Conservation (phyloP, 371 early-diverging fungal genomes). For the Racocetra persica region DNA sequence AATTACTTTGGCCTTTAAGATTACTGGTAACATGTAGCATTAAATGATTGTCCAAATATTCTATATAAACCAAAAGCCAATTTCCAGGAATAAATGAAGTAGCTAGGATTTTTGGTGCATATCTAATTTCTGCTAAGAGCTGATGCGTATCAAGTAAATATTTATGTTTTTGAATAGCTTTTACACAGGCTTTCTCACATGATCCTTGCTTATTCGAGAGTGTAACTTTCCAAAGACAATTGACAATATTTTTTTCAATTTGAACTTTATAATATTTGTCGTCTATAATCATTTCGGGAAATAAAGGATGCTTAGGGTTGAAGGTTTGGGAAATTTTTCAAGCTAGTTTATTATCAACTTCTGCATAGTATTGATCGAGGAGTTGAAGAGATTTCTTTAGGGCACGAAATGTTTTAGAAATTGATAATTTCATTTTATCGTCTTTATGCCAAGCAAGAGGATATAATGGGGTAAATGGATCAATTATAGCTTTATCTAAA, state of each 20-base stretch:
- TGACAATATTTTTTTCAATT: neutral
- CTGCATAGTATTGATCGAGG: neutral
- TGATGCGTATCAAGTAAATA: neutral
- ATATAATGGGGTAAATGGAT: neutral
- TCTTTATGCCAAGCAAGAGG: neutral
- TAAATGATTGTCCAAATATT: neutral
- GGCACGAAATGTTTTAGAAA: constrained; percentile 11
- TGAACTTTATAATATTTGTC: neutral
- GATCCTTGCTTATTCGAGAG: neutral
- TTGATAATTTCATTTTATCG: neutral
- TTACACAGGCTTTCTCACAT: neutral
- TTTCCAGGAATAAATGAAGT: neutral
- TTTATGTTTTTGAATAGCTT: neutral
- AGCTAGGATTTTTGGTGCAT: too few species aligned
- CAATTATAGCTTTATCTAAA: neutral
- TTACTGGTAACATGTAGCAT: neutral
- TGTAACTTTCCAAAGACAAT: neutral
- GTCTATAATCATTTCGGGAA: constrained; percentile 2
- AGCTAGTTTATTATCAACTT: neutral
- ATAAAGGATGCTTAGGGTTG: neutral
- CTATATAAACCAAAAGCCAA: neutral
- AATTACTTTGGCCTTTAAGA: neutral
- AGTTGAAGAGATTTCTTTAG: neutral
- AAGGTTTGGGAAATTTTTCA: neutral
- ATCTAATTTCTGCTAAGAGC: neutral